phyloP scores from a whole-genome alignment of 1,139 yeast species.

The Hyphopichia buzzinii region DNA sequence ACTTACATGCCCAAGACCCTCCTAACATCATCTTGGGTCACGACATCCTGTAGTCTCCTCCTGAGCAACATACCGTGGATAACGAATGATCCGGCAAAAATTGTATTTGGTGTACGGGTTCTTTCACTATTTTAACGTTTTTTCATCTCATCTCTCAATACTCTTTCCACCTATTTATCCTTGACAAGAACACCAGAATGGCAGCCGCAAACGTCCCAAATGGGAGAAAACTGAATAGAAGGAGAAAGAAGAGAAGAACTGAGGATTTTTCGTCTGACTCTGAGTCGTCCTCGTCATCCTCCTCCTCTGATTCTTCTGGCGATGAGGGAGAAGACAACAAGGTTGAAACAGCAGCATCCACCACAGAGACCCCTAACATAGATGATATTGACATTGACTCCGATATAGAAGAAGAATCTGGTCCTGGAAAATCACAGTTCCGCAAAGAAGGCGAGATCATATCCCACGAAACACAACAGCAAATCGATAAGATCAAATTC shows the following conservation, averaged over 20 bases:
- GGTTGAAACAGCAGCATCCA: slow-evolving; percentile 4
- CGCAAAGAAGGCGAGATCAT: slow-evolving; percentile 16
- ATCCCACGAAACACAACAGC: slow-evolving; percentile 20
- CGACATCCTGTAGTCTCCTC: too few relatives aligned
- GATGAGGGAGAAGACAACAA: slow-evolving; percentile 8
- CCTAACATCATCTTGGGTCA: too few relatives aligned
- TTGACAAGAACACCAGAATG: too few relatives aligned
- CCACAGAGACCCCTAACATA: slow-evolving; percentile 24
- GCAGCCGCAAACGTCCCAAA: too few relatives aligned
- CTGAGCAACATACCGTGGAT: too few relatives aligned
- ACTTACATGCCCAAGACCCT: too few relatives aligned
- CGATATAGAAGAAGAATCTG: slow-evolving; percentile 31
- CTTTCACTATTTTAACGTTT: neutral
- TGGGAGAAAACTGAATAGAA: slow-evolving; percentile 21
- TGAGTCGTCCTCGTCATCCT: slow-evolving; percentile 42
- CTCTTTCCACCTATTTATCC: too few relatives aligned
- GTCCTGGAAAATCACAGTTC: slow-evolving; percentile 11
- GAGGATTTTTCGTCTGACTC: slow-evolving; percentile 52
- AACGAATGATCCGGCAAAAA: too few relatives aligned
- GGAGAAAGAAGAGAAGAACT: slow-evolving; percentile 80
- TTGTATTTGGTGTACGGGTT: too few relatives aligned
- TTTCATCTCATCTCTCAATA: too few relatives aligned
- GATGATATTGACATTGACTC: slow-evolving; percentile 37
- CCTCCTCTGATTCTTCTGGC: slow-evolving; percentile 13
- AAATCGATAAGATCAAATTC: slow-evolving; percentile 25